Conservation (phyloP, 305 asterid species). For the Fraxinus baroniana region DNA sequence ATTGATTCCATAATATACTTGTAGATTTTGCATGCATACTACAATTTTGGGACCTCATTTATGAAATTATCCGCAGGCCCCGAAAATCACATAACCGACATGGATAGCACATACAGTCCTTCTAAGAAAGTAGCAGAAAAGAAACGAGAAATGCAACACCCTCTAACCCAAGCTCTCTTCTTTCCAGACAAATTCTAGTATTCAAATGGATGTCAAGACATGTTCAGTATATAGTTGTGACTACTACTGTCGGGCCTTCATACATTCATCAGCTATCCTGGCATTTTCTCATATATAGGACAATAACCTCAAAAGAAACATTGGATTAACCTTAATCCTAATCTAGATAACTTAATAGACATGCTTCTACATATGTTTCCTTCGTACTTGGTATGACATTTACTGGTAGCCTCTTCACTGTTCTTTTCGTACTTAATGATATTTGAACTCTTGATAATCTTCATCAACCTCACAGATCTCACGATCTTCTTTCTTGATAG, state of each 20-base stretch:
- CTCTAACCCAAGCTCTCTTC: background rate
- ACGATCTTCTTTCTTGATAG: conserved; percentile 46
- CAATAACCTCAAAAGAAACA: background rate
- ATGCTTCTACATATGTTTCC: background rate
- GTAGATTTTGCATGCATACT: too few relatives aligned
- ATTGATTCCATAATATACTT: too few relatives aligned
- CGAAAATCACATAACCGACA: too few relatives aligned
- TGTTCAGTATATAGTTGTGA: background rate
- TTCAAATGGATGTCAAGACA: background rate
- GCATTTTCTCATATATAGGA: background rate
- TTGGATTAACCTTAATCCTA: background rate
- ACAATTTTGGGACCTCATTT: too few relatives aligned
- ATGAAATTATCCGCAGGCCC: too few relatives aligned
- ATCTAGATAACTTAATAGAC: background rate
- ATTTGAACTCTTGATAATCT: conserved; percentile 64
- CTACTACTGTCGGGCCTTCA: background rate
- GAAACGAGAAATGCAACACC: background rate
- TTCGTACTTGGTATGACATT: background rate
- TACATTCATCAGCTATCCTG: background rate
- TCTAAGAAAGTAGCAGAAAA: background rate
- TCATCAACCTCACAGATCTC: conserved; percentile 78
- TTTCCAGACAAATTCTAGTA: background rate
- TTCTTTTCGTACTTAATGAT: conserved; percentile 27
- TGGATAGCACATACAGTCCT: background rate
- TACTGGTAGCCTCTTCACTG: background rate